Evolutionary conservation across 2,329 filamentous ascomycete genomes (phyloP), one percentile per base, ranked within the genome.

Genomic region (Decorospora gaudefroyi): DNA sequence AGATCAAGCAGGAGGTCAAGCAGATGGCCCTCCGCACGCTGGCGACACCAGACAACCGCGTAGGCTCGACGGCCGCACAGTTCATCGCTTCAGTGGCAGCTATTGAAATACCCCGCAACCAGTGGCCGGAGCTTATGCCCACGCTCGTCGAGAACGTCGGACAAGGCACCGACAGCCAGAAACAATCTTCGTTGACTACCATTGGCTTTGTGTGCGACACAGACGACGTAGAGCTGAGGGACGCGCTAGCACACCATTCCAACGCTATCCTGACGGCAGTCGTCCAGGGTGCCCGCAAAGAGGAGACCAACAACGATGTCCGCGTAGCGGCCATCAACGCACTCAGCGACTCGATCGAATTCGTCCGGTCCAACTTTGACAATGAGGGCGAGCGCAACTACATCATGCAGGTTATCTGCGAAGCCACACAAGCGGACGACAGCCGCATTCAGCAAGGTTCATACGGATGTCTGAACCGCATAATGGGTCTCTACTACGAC

Each of bases 321-420:
- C 89, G 93, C 56, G 82, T 90, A 59, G 90, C 93, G 38, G 93
- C 93, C 67, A 93, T 99, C 68, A 88, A 88, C 35, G 93, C 93
- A 31, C 85, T 99, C 30, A 89, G 91, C 62, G 93, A 99, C 74
- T 96, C 92, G 26, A 85, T 97, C 48, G 93, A 99, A 73, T 99
- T 99, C 67, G 92, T 99, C 46, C 84, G 90, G 57, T 95, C 90
- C 75, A 99, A 99, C 77, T 99, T 99, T 74, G 95, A 96, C 75
- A 93, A 97, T 65, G 93, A 99, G 74, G 93, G 92, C 64, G 93
- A 99, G 80, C 86, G 93, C 60, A 99, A 99, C 78, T 99, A 97
- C 78, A 99, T 99, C 68, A 99, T 99, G 93, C 93, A 99, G 78
- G 93, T 99, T 57, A 90, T 99, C 65, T 99, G 93, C 76, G 93